Evolutionary conservation across 148 eudicot genomes (phyloP), one percentile per base, ranked within the genome.

Genomic region (Selenicereus undatus): DNA sequence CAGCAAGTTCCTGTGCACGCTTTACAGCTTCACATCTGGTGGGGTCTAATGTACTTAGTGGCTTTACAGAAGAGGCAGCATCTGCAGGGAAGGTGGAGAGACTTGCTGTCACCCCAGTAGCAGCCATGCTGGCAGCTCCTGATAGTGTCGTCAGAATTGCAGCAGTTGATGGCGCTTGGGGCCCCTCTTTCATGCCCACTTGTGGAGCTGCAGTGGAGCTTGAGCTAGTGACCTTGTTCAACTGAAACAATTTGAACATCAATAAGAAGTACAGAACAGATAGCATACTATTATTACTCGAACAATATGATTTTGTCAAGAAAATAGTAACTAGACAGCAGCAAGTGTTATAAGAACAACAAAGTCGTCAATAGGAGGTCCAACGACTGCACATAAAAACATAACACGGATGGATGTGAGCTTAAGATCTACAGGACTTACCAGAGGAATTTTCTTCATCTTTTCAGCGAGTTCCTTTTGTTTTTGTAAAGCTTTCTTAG

Each of bases 1-100:
- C 97, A 85, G 97, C 97, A 79, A 93, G 85, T 81, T 96, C 98
- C 82, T 93, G 97, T 62, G 97, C 99, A 80, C 92, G 91, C 84
- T 88, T 92, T 29, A 96, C 94, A 77, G 98, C 97, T 88, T 96
- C 99, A 74, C 83, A 78, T 79, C 86, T 91, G 54, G 92, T 83
- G 74, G 90, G 89, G 86, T 90, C 88, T 85, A 87, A 70, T 13
- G 81, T 85, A 85, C 86, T 87, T 79, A 86, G 62, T 69, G 89
- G 73, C 60, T 77, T 87, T 30, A 42, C 82, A 82, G 93, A 73
- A 74, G 87, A 71, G 78, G 88, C 81, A 81, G 88, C 82, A 52
- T 82, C 84, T 58, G 73, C 77, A 76, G 91, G 85, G 30, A 83
- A 74, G 79, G 39, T 52, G 30, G 93, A 72, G 36, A 83, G 45